Conservation (phyloP, 169 alveolate genomes). For the Babesia divergens region DNA sequence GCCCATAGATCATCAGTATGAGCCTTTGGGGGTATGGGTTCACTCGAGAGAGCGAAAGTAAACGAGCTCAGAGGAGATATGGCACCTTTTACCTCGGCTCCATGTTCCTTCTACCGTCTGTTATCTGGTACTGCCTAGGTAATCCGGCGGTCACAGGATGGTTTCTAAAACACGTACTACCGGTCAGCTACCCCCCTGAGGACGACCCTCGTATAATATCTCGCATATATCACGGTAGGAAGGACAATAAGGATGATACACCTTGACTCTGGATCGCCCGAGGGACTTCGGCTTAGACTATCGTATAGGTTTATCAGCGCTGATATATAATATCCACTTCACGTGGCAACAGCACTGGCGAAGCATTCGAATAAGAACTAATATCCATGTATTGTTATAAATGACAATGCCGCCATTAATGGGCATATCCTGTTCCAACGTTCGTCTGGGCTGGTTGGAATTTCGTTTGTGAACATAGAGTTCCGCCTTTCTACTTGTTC, state of each 20-base stretch:
- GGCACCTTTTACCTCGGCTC: constrained; percentile 48
- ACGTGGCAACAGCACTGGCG: too few species aligned
- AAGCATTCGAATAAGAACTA: too few species aligned
- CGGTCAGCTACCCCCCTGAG: constrained; percentile 62
- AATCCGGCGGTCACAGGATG: constrained; percentile 61
- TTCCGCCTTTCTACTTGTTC: too few species aligned
- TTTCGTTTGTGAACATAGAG: too few species aligned
- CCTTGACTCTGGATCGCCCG: neutral
- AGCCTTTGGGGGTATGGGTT: constrained; percentile 70
- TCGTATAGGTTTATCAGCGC: too few species aligned
- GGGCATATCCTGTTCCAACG: too few species aligned
- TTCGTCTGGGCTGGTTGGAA: too few species aligned
- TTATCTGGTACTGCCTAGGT: constrained; percentile 50
- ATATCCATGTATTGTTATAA: too few species aligned
- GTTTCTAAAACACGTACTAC: constrained; percentile 48
- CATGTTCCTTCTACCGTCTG: constrained; percentile 62
- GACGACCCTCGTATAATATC: constrained; percentile 61
- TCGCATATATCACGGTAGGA: constrained; percentile 41
- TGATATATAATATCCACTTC: too few species aligned
- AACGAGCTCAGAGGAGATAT: constrained; percentile 26
- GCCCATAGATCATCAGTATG: constrained; percentile 1
- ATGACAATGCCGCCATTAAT: too few species aligned
- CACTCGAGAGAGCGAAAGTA: constrained; percentile 34
- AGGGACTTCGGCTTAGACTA: too few species aligned
- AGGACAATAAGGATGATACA: neutral